Evolutionary conservation across 352 stramenopile genomes (phyloP), one percentile per base, ranked within the genome.

Genomic region (Phytophthora pluvialis): DNA sequence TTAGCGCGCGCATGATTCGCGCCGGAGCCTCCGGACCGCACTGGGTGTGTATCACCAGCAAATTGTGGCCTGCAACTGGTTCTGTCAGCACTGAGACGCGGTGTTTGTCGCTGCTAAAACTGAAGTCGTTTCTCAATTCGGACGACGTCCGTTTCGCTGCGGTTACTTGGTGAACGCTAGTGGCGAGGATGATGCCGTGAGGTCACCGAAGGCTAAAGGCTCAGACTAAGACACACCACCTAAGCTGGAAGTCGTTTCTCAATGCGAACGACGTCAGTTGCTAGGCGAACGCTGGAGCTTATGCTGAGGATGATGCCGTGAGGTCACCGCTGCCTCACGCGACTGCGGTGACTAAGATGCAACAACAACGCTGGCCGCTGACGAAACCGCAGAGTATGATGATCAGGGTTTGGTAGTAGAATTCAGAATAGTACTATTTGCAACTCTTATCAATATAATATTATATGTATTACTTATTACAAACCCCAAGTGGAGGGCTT

Each of bases 281-380:
- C 18, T 28, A 28, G 16, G 28, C n/a, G n/a, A 36, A n/a, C 8
- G 35, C 28, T 46, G 49, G 21, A 2, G n/a, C 54, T 36, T 33
- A 25, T 40, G 44, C 18, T 44, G 21, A 53, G 18, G 15, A 44
- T 64, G 56, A 64, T 64, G 45, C 43, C n/a, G 15, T 21, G 36
- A 25, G 28, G 56, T 57, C 56, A 57, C 21, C 15, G 4, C 10
- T 42, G 51, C 36, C 50, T 40, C 50, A 57, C 21, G 25, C 25
- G 15, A 25, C 5, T 10, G 25, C 38, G n/a, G 5, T 2, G 56
- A 64, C 44, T 64, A 64, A 64, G 44, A 64, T n/a, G 38, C 21
- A 31, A 26, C n/a, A 43, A 13, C 18, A 3, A 13, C 36, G 13
- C 21, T 21, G 21, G 21, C 21, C 21, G 21, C 21, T 21, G 21